These are phyloP conservation scores for Hawksworthiomyces lignivorus DNA, from an alignment of 2,329 filamentous ascomycete species.

Conservation along the genomic window DNA sequence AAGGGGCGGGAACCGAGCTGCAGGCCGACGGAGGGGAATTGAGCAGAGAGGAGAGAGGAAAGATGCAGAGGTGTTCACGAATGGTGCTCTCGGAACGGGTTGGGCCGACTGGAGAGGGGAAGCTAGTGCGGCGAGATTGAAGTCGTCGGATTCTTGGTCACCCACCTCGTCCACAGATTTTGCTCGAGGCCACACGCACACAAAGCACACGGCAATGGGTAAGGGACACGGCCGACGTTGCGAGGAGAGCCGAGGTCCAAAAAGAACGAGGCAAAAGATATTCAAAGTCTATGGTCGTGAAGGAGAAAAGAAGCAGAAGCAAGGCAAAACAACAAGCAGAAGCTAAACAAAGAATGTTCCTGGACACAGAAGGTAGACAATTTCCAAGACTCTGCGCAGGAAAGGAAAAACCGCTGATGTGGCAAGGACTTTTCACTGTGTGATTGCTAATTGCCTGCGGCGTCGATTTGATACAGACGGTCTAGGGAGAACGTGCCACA, in stretches of 20 bases:
- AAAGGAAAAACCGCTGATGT: slow-evolving; percentile 7
- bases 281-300: too few species aligned
- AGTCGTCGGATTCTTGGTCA: background rate
- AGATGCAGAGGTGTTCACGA: too few species aligned
- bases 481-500: background rate
- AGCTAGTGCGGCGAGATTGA: background rate
- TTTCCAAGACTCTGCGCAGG: background rate
- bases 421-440: slow-evolving; percentile 6
- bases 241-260: background rate
- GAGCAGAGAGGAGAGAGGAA: background rate
- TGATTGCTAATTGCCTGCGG: slow-evolving; percentile 11
- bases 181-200: background rate
- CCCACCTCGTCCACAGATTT: slow-evolving; percentile 5
- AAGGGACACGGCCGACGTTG: background rate
- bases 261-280: background rate
- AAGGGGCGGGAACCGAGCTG: too few species aligned
- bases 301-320: background rate
- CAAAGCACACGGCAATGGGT: background rate
- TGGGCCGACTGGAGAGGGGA: too few species aligned
- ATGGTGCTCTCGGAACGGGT: too few species aligned
- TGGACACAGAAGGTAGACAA: background rate
- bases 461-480: slow-evolving; percentile 4
- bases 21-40: too few species aligned
- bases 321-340: background rate
- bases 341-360: background rate